phyloP scores from a whole-genome alignment of 2,329 filamentous ascomycete species.

The Clarireedia sp. region DNA sequence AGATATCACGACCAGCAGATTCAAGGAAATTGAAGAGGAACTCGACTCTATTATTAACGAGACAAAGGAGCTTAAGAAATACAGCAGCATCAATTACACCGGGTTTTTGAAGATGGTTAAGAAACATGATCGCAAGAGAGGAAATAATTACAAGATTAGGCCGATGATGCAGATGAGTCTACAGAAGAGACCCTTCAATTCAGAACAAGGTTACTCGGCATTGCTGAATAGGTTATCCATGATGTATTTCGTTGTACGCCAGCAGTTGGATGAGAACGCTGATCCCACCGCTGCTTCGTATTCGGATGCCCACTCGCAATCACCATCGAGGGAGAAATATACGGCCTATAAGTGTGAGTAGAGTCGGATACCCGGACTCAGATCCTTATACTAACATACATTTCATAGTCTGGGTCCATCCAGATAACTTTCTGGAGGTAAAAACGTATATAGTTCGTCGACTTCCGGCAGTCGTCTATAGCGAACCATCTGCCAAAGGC shows the following conservation, averaged over 20 bases:
- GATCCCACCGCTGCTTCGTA: constrained; percentile 31
- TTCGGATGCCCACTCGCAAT: constrained; percentile 41
- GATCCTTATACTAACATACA: constrained; percentile 26
- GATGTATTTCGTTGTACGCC: constrained; percentile 91
- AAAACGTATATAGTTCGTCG: constrained; percentile 92
- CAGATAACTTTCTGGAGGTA: constrained; percentile 91
- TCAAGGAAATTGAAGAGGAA: constrained; percentile 68
- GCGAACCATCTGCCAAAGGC: constrained; percentile 75
- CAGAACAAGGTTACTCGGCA: constrained; percentile 79
- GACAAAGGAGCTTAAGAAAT: constrained; percentile 88
- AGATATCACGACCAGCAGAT: constrained; percentile 41
- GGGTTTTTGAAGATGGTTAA: constrained; percentile 97
- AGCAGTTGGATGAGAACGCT: constrained; percentile 60
- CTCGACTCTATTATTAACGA: constrained; percentile 84
- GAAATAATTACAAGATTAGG: constrained; percentile 76
- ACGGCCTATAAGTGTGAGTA: constrained; percentile 76
- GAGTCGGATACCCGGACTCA: too few relatives aligned
- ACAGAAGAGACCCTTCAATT: constrained; percentile 87
- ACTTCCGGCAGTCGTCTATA: constrained; percentile 87
- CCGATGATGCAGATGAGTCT: constrained; percentile 87
- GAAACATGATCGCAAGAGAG: constrained; percentile 95
- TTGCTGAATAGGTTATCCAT: constrained; percentile 84
- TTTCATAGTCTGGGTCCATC: constrained; percentile 77
- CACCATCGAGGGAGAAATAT: constrained; percentile 63
- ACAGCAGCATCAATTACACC: constrained; percentile 93